Evolutionary conservation across 345 rosid genomes (phyloP).

Genomic region (Dipteronia dyeriana): DNA sequence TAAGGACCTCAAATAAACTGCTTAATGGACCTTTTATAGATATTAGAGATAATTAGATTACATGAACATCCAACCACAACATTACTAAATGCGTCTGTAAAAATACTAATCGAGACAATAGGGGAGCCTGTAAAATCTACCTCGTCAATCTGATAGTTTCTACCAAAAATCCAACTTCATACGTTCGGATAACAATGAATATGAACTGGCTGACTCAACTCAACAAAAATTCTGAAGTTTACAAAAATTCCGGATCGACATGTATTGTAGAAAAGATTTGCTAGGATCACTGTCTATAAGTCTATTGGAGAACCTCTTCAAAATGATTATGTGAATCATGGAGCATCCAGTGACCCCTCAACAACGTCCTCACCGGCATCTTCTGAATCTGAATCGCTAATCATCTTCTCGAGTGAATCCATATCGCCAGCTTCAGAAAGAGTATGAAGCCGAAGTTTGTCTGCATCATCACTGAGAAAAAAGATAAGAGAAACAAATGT

Average conservation of each 20-base stretch:
- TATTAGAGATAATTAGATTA: no score
- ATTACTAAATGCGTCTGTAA: background rate
- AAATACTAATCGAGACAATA: background rate
- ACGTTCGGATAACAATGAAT: background rate
- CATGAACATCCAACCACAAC: background rate
- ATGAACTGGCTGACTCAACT: background rate
- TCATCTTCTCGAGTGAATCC: slow-evolving; percentile 85
- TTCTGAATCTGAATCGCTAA: slow-evolving; percentile 60
- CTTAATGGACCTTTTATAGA: no score
- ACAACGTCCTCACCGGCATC: slow-evolving; percentile 36
- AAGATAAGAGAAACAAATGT: background rate
- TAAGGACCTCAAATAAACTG: no score
- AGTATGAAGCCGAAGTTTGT: slow-evolving; percentile 72
- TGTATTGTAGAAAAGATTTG: background rate
- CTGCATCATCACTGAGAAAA: slow-evolving; percentile 74
- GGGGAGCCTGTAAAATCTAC: background rate
- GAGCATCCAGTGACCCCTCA: slow-evolving; percentile 27
- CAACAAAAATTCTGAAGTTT: background rate
- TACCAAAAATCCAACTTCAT: slow-evolving; percentile 14
- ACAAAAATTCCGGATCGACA: background rate
- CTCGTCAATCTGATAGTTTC: background rate
- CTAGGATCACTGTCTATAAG: background rate
- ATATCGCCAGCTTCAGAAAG: slow-evolving; percentile 82
- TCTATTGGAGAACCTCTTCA: background rate
- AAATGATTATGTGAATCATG: slow-evolving; percentile 13